Base-by-base conservation (phyloP, 2,329 filamentous ascomycete species). In the Fusarium nanum region DNA sequence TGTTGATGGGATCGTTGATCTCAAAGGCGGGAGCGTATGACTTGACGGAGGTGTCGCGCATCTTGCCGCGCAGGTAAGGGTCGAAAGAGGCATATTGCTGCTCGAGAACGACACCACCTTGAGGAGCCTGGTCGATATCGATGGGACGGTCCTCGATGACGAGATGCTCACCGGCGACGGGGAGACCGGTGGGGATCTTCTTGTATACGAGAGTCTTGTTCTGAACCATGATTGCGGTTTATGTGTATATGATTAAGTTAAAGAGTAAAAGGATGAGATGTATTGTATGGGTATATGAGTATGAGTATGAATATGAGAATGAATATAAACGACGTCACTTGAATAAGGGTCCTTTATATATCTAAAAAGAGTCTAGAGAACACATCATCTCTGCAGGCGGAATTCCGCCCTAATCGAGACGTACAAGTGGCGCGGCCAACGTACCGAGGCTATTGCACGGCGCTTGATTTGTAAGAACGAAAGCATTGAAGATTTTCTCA, bases 171-270 rank as follows among this genome's bases (percentile, higher is more conserved):
- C 92, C 93, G 4, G 89, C 79, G 34, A 92, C 87, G 22, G 93
- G 93, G 76, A 86, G 84, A 60, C 87, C 91, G 52, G 82, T 78
- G 48, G 93, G 93, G 65, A 90, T 73, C 73, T 88, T 83, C 77
- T 91, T 93, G 86, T 91, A 95, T 79, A 94, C 84, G 75, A 96
- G 81, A 41, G 85, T 88, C 83, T 93, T 94, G 88, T 94, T 96
- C 50, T 79, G 74, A 16, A 77, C 75, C 81, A 83, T 83, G 7
- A 63, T 71, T 40, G 54, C 30, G 54, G 49, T 50, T 41, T 57
- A 22, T 47, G 25, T 45, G 6, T 44, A 16, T 48, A 5, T 50
- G 23, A 23, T 23, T 23, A 23, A 23, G 23, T 22, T 27, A 14
- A 25, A 22, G 32, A 9, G 34, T 22, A 30, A 23, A 27, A 45